Evolutionary conservation across 805 yeast species (phyloP).

Genomic region (Myxozyma vanderwaltii): DNA sequence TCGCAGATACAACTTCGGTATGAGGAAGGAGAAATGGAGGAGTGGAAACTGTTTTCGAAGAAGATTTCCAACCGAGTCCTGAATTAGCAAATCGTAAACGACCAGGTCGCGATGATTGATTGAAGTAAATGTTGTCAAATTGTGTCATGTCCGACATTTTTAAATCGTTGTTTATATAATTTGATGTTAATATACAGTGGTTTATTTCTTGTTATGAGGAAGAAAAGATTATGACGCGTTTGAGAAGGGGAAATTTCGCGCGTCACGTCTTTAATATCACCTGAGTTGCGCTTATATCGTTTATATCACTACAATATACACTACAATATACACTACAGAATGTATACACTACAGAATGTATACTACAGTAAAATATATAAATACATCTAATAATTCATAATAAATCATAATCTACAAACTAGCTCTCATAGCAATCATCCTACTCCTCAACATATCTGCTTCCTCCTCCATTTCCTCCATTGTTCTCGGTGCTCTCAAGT

Average conservation of each 20-base stretch:
- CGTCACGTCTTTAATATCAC: neutral
- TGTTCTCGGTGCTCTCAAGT: constrained; percentile 54
- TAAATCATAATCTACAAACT: neutral
- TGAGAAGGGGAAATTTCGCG: too few species aligned
- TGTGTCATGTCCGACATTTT: constrained; percentile 48
- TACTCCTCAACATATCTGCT: constrained; percentile 46
- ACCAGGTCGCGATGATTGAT: constrained; percentile 81
- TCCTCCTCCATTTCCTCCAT: constrained; percentile 71
- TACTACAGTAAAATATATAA: neutral
- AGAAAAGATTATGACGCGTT: too few species aligned
- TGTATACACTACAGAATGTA: too few species aligned
- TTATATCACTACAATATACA: neutral
- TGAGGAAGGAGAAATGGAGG: constrained; percentile 87
- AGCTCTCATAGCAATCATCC: constrained; percentile 6
- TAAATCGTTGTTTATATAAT: neutral
- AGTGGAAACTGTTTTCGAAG: constrained; percentile 39
- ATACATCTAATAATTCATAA: too few species aligned
- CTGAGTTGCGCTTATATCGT: neutral
- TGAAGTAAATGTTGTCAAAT: constrained; percentile 86
- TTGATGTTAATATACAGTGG: too few species aligned
- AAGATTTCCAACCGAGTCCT: constrained; percentile 96
- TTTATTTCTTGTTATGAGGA: neutral
- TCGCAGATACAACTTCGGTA: constrained; percentile 74
- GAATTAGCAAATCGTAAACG: constrained; percentile 92
- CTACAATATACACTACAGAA: too few species aligned